These are phyloP conservation scores for Helotiales sp. DNA, from an alignment of 2,329 filamentous ascomycete genomes.

Conservation along the genomic window DNA sequence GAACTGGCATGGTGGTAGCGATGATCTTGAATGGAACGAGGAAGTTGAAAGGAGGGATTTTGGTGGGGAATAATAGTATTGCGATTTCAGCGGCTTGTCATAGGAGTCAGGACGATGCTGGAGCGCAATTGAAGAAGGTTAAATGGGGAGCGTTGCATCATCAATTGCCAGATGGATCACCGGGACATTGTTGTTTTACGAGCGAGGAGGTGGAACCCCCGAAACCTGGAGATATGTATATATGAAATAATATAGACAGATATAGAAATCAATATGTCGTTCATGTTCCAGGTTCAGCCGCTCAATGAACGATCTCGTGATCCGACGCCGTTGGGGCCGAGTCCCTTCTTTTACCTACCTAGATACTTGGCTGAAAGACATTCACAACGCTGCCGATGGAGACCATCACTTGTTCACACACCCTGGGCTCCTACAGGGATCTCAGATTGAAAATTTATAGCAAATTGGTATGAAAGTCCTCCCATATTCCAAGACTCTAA, in stretches of 20 bases:
- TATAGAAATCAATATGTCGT: neutral
- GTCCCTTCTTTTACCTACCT: no score
- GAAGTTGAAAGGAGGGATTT: constrained; percentile 16
- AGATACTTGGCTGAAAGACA: no score
- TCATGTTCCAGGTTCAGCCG: no score
- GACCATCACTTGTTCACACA: no score
- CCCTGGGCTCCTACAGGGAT: no score
- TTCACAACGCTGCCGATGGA: no score
- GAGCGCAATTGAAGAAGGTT: constrained; percentile 14
- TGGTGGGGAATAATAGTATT: constrained; percentile 26
- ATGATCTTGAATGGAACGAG: constrained; percentile 20
- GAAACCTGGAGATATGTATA: constrained; percentile 13
- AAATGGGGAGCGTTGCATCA: constrained; percentile 20
- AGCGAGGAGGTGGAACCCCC: constrained; percentile 18
- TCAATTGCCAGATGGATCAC: constrained; percentile 7
- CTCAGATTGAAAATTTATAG: no score
- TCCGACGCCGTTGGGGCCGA: no score
- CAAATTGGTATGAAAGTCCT: no score
- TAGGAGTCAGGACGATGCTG: constrained; percentile 8
- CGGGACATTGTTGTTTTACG: constrained; percentile 23
- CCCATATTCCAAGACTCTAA: no score
- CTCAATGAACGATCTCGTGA: no score
- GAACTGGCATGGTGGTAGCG: constrained; percentile 13
- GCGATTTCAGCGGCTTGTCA: constrained; percentile 27
- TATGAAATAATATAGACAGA: constrained; percentile 10